Conservation (phyloP, 2,329 filamentous ascomycete genomes). For the Fusarium compactum region DNA sequence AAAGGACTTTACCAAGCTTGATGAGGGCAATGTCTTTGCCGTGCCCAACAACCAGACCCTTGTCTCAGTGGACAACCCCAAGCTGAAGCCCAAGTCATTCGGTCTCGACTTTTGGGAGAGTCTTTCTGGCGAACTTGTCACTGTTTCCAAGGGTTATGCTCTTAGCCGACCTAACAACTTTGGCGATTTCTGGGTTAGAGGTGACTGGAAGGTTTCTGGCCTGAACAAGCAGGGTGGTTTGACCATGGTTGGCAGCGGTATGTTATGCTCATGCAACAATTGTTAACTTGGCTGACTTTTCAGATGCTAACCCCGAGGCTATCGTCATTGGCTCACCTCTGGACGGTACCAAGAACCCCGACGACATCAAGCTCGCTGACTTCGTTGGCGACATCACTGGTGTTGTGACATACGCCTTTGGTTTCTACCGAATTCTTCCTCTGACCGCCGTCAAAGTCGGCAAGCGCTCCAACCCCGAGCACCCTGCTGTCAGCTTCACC, state of each 20-base stretch:
- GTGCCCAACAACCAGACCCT: conserved; percentile 72
- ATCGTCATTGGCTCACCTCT: conserved; percentile 74
- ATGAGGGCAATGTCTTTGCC: conserved; percentile 73
- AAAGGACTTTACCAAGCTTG: conserved; percentile 70
- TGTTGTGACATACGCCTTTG: conserved; percentile 73
- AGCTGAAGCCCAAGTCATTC: conserved; percentile 69
- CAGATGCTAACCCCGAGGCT: conserved; percentile 76
- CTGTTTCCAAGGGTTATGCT: conserved; percentile 67
- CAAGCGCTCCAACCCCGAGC: conserved; percentile 59
- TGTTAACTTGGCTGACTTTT: conserved; percentile 16
- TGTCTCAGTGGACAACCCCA: conserved; percentile 70
- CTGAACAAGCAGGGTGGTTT: conserved; percentile 72
- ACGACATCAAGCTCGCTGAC: conserved; percentile 73
- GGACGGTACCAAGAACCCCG: conserved; percentile 72
- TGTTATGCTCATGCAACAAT: conserved; percentile 3
- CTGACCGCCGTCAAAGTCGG: conserved; percentile 66
- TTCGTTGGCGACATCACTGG: conserved; percentile 74
- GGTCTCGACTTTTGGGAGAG: conserved; percentile 82
- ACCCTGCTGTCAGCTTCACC: conserved; percentile 63
- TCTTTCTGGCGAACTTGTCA: conserved; percentile 75
- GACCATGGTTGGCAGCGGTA: conserved; percentile 69
- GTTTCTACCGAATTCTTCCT: conserved; percentile 77
- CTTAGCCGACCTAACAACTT: conserved; percentile 72
- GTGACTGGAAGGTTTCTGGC: conserved; percentile 73
- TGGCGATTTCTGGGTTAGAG: conserved; percentile 77